Evolutionary conservation across 495 filamentous ascomycete species (phyloP), one percentile per base, ranked within the genome.

Genomic region (Cercophora scortea): DNA sequence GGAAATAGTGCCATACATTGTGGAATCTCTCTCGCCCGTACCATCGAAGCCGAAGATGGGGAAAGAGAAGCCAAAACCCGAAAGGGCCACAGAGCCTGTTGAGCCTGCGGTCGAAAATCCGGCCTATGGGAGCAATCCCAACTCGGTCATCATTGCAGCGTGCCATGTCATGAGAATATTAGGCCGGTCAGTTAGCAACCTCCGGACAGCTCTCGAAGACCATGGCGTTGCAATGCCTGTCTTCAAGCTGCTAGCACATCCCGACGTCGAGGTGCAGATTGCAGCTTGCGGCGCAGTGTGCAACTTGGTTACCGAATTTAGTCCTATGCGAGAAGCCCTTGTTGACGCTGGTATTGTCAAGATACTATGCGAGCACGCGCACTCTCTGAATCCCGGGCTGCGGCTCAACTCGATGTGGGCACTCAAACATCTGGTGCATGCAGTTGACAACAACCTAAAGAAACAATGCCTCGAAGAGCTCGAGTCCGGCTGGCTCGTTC

Each of bases 381-480:
- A 86, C 64, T 90, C 87, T 4, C 70, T 77, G 50, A 84, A 89
- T 60, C 74, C 82, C 6, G 81, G 80, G 19, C 67, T 97, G 40
- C 79, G 87, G 43, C 74, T 93, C 11, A 87, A 89, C 55, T 87
- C 89, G 8, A 67, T 98, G 9, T 97, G 93, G 93, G 90, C 89
- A 16, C 73, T 98, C 44, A 97, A 96, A 61, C 88, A 96, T 67
- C 69, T 96, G 32, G 84, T 93, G 7, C 75, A 82, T 42, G 77
- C 79, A 32, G 79, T 86, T 1, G 71, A 78, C 18, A 81, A 82
- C 45, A 79, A 85, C 13, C 72, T 86, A 47, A 93, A 91, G 68
- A 83, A 84, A 57, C 78, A 76, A 44, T 84, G 87, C 44, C 71
- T 96, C 19, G 82, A 92, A 42, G 84, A 87, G 52, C 74, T 97